Evolutionary conservation across 163 green algal genomes (phyloP).

Genomic region (Prototheca wickerhamii): DNA sequence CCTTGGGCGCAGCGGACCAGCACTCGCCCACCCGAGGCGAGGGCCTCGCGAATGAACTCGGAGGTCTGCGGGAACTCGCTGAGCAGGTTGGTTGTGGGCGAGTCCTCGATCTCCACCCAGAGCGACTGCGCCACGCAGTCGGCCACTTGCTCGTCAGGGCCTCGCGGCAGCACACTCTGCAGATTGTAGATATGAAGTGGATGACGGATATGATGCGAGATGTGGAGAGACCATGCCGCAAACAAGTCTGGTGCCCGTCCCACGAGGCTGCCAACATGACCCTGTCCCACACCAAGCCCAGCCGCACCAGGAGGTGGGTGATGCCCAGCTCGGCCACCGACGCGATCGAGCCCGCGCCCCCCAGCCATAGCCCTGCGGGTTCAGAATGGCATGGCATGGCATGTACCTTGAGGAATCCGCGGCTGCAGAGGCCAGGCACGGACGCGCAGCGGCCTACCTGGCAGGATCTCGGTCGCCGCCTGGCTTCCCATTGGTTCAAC

Average conservation of each 20-base stretch:
- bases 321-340: conserved; percentile 23
- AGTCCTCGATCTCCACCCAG: conserved; percentile 33
- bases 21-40: conserved; percentile 20
- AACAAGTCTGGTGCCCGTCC: too few species aligned
- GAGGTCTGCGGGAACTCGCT: conserved; percentile 16
- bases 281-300: background rate
- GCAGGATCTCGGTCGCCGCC: too few species aligned
- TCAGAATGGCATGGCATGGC: background rate
- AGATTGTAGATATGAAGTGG: background rate
- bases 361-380: conserved; percentile 39
- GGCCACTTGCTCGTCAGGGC: background rate
- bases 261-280: background rate
- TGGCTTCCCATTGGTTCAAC: too few species aligned
- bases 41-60: conserved; percentile 22
- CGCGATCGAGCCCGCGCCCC: conserved; percentile 22
- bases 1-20: conserved; percentile 58
- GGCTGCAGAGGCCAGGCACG: too few species aligned
- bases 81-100: conserved; percentile 46
- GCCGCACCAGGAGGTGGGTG: conserved; percentile 51
- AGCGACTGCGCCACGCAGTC: background rate
- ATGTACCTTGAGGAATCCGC: too few species aligned
- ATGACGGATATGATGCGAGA: background rate
- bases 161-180: background rate
- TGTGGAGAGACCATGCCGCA: too few species aligned
- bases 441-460: too few species aligned